These are phyloP conservation scores for Vitis amurensis DNA, from an alignment of 164 flowering plant genomes.

Conservation along the genomic window DNA sequence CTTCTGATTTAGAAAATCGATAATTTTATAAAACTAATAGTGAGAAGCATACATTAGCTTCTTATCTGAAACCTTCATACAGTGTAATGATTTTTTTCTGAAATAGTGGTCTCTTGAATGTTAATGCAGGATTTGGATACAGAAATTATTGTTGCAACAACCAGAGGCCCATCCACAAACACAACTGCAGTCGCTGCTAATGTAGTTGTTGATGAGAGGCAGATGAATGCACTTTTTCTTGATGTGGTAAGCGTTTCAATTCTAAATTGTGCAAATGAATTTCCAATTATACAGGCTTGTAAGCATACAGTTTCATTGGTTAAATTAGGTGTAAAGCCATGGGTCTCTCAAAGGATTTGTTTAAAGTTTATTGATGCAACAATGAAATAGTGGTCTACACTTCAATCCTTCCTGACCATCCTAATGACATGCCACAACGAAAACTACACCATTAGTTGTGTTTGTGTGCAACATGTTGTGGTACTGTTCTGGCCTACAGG, in stretches of 20 bases:
- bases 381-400: no score
- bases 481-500: neutral
- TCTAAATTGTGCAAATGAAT: neutral
- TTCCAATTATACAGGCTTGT: neutral
- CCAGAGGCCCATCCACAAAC: constrained; percentile 50
- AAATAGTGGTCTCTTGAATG: neutral
- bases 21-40: no score
- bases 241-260: constrained; percentile 68
- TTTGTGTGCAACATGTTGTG: neutral
- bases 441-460: no score
- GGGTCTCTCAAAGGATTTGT: neutral
- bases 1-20: no score
- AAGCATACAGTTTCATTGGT: neutral
- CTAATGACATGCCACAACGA: no score
- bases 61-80: no score
- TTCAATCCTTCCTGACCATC: no score
- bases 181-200: constrained; percentile 80
- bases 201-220: constrained; percentile 81
- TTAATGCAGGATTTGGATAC: constrained; percentile 82
- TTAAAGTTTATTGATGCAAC: no score
- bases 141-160: constrained; percentile 74
- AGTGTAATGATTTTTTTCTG: no score
- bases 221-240: constrained; percentile 93
- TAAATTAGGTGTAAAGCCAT: neutral
- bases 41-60: no score